These are phyloP conservation scores for Fraxinus dipetala DNA, from an alignment of 305 asterid species.

Conservation along the genomic window DNA sequence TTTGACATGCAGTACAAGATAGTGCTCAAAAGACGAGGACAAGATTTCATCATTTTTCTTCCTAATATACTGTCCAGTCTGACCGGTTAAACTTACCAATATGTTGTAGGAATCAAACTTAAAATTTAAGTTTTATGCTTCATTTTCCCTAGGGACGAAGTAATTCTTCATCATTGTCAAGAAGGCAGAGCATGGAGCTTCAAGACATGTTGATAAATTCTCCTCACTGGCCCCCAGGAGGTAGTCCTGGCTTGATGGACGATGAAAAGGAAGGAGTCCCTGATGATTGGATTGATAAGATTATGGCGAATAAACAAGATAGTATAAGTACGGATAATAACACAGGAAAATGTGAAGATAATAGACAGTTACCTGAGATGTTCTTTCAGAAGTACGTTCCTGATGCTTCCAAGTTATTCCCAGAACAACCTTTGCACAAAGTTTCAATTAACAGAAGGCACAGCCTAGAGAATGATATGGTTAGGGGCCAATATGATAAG, in stretches of 20 bases:
- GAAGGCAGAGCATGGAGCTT: conserved; percentile 63
- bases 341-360: conserved; percentile 31
- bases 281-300: conserved; percentile 61
- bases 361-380: conserved; percentile 33
- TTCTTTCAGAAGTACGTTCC: conserved; percentile 32
- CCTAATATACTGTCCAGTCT: not conserved
- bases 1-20: not conserved
- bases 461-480: conserved; percentile 40
- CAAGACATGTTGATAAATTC: conserved; percentile 45
- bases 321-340: conserved; percentile 24
- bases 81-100: not conserved
- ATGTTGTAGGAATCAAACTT: not conserved
- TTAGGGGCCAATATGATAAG: conserved; percentile 33
- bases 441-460: conserved; percentile 28
- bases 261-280: conserved; percentile 42
- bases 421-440: conserved; percentile 33
- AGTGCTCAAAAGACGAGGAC: not conserved
- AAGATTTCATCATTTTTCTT: not conserved
- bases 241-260: conserved; percentile 37
- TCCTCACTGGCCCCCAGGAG: conserved; percentile 42
- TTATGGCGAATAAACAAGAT: conserved; percentile 46
- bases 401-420: conserved; percentile 36
- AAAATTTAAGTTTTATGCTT: not conserved
- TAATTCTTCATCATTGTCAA: conserved; percentile 37
- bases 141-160: conserved; percentile 37